These are phyloP conservation scores for Paecilomyces fulvus DNA, from an alignment of 2,329 filamentous ascomycete genomes.

Conservation along the genomic window DNA sequence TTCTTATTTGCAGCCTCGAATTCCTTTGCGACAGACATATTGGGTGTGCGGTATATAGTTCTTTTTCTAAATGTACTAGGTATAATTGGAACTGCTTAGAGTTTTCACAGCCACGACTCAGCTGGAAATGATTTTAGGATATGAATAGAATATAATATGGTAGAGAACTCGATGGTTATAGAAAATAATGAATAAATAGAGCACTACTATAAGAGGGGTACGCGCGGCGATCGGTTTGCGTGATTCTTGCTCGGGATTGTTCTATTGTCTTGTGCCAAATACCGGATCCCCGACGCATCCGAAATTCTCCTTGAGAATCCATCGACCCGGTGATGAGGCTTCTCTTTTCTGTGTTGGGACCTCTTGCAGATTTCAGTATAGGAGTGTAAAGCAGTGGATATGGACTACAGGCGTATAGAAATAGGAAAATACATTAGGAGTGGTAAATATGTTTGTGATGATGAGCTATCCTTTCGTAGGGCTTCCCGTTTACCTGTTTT, in stretches of 20 bases:
- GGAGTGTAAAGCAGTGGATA: not conserved
- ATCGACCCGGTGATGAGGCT: not conserved
- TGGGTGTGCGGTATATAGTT: not conserved
- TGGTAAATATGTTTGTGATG: too few relatives aligned
- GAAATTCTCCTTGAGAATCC: not conserved
- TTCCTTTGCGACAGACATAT: slow-evolving; percentile 35
- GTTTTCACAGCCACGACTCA: not conserved
- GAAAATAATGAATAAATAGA: not conserved
- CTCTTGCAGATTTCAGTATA: not conserved
- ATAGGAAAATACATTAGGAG: too few relatives aligned
- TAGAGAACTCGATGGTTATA: not conserved
- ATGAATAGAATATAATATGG: too few relatives aligned
- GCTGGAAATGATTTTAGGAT: not conserved
- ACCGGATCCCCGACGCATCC: not conserved
- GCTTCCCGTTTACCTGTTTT: too few relatives aligned
- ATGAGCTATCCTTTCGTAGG: too few relatives aligned
- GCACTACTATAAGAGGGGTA: not conserved
- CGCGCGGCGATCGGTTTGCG: not conserved
- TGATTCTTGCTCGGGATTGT: not conserved
- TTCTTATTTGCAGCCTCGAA: slow-evolving; percentile 49
- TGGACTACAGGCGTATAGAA: not conserved
- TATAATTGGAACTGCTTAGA: not conserved
- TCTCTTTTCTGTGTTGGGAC: not conserved
- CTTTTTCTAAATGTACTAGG: not conserved
- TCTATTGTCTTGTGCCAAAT: not conserved